Evolutionary conservation across 192 early-diverging fungal species (phyloP).

Genomic region (Geranomyces variabilis): DNA sequence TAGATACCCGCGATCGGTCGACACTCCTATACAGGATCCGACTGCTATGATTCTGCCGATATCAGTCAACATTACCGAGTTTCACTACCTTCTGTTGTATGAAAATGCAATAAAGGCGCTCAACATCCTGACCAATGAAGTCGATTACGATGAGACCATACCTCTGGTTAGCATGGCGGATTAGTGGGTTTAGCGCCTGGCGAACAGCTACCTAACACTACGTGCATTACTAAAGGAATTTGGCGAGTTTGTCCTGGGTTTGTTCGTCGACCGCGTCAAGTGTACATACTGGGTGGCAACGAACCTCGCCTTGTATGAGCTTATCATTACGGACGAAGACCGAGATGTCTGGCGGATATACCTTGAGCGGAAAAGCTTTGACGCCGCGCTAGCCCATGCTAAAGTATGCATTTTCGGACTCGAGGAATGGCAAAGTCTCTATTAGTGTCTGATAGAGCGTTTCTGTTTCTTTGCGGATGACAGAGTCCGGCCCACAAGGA

Average conservation of each 20-base stretch:
- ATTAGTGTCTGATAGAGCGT: not conserved
- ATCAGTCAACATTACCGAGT: constrained; percentile 82
- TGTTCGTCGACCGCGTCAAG: constrained; percentile 76
- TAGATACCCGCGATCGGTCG: constrained; percentile 15
- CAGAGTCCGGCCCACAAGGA: constrained; percentile 56
- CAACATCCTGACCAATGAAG: constrained; percentile 77
- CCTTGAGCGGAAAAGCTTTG: constrained; percentile 79
- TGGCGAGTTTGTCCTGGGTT: constrained; percentile 65
- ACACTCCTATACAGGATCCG: not conserved
- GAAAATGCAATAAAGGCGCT: constrained; percentile 75
- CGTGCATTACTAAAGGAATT: too few species aligned
- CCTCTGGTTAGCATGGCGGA: constrained; percentile 61
- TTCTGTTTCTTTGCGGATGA: not conserved
- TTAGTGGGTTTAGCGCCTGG: too few species aligned
- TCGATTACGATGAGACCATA: constrained; percentile 82
- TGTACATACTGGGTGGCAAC: constrained; percentile 94
- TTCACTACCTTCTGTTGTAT: constrained; percentile 88
- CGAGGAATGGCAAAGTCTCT: too few species aligned
- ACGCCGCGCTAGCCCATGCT: constrained; percentile 77
- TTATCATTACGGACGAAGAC: constrained; percentile 91
- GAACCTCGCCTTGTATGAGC: constrained; percentile 79
- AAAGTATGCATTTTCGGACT: constrained; percentile 52
- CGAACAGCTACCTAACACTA: too few species aligned
- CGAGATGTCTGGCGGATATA: constrained; percentile 94
- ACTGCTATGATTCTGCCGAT: constrained; percentile 61